Evolutionary conservation across 192 early-diverging fungal species (phyloP).

Genomic region (Linnemannia hyalina): DNA sequence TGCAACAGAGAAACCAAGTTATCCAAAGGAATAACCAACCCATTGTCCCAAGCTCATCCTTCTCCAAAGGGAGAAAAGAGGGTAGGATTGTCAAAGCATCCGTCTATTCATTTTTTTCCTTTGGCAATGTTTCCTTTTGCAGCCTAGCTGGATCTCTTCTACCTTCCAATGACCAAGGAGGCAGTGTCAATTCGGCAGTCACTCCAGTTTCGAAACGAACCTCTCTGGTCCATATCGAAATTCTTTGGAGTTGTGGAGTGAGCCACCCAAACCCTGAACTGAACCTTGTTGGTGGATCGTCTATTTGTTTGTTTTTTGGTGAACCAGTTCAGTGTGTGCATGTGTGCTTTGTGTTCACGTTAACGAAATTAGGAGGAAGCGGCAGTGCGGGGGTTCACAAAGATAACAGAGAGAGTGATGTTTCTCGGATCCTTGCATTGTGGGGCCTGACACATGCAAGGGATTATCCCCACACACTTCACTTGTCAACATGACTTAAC

Average conservation of each 20-base stretch:
- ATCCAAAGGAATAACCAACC: too few species aligned
- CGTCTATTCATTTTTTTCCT: not conserved
- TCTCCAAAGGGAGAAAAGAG: not conserved
- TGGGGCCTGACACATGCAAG: not conserved
- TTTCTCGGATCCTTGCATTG: not conserved
- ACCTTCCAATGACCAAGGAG: not conserved
- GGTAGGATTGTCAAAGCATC: not conserved
- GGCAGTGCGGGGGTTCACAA: not conserved
- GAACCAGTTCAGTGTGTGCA: not conserved
- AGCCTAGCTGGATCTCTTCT: not conserved
- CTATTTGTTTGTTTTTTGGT: not conserved
- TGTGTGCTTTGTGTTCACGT: not conserved
- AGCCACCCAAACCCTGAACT: not conserved
- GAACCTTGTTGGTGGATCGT: not conserved
- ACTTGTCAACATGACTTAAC: too few species aligned
- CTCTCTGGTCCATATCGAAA: not conserved
- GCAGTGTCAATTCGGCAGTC: not conserved
- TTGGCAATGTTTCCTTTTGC: not conserved
- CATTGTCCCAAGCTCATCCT: not conserved
- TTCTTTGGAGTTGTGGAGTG: not conserved
- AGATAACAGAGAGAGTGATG: not conserved
- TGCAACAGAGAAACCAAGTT: too few species aligned
- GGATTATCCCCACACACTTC: not conserved
- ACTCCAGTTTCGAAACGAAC: not conserved
- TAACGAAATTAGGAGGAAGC: not conserved